phyloP scores from a whole-genome alignment of 2,329 filamentous ascomycete species.

The Pseudogymnoascus sp. region DNA sequence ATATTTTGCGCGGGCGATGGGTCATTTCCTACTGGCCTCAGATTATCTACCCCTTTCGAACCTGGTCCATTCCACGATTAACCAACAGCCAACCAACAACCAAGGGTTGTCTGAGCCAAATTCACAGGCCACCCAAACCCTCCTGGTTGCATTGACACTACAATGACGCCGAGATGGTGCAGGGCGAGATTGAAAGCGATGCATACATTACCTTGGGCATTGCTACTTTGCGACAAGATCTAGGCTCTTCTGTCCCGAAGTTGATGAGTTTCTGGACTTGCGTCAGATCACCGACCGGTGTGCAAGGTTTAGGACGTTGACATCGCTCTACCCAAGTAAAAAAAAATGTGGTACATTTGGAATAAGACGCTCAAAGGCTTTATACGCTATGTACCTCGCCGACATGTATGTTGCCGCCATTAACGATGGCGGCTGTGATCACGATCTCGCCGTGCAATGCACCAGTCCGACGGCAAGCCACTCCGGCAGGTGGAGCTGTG shows the following conservation, averaged over 20 bases:
- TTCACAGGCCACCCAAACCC: not conserved
- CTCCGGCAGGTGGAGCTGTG: not conserved
- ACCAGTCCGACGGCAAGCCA: not conserved
- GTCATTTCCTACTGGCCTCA: conserved; percentile 3
- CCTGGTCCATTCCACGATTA: not conserved
- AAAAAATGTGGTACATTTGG: not conserved
- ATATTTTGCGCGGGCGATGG: conserved; percentile 3
- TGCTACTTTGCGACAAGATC: not conserved
- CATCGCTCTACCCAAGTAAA: not conserved
- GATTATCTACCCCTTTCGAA: conserved; percentile 1
- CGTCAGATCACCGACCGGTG: conserved; percentile 2
- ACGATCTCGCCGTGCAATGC: conserved; percentile 9
- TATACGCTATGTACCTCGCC: not conserved
- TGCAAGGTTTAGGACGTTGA: not conserved
- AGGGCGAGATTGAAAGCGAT: not conserved
- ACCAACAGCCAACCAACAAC: not conserved
- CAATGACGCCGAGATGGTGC: not conserved
- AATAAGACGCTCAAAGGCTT: not conserved
- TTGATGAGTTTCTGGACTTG: not conserved
- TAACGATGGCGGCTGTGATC: conserved; percentile 7
- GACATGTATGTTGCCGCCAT: conserved; percentile 3
- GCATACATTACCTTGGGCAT: not conserved
- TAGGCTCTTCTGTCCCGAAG: not conserved
- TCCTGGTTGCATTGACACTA: not conserved
- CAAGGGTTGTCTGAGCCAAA: not conserved